phyloP scores from a whole-genome alignment of 1,139 yeast genomes.

The Torulaspora pretoriensis region DNA sequence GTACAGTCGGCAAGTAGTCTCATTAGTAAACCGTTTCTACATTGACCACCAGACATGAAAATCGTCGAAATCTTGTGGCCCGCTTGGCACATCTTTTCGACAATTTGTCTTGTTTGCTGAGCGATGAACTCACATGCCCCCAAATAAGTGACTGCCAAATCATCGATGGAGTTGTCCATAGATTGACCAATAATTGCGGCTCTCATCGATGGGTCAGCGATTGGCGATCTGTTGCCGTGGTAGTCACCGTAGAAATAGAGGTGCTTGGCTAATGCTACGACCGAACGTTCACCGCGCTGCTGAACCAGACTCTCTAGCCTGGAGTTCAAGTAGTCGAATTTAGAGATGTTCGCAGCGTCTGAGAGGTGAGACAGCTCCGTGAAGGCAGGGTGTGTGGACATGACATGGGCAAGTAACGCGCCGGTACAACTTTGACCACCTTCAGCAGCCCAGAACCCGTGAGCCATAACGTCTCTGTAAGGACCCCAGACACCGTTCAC shows the following conservation, averaged over 20 bases:
- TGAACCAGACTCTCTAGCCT: slow-evolving; percentile 64
- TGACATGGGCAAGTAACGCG: slow-evolving; percentile 84
- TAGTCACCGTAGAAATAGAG: slow-evolving; percentile 91
- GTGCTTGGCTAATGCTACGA: slow-evolving; percentile 77
- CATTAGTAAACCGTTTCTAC: slow-evolving; percentile 85
- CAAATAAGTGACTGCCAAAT: slow-evolving; percentile 77
- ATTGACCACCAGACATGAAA: slow-evolving; percentile 95
- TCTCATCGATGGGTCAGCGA: slow-evolving; percentile 89
- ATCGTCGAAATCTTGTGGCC: slow-evolving; percentile 77
- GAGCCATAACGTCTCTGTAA: slow-evolving; percentile 84
- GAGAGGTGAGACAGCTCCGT: slow-evolving; percentile 61
- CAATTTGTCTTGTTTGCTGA: slow-evolving; percentile 93
- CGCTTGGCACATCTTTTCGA: slow-evolving; percentile 71
- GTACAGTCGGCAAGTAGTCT: slow-evolving; percentile 89
- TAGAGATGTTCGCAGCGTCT: slow-evolving; percentile 61
- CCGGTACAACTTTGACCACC: slow-evolving; percentile 99
- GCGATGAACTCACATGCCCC: slow-evolving; percentile 97
- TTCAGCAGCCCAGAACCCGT: slow-evolving; percentile 93
- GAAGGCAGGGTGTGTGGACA: slow-evolving; percentile 85
- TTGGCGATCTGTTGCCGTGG: slow-evolving; percentile 95
- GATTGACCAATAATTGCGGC: slow-evolving; percentile 92
- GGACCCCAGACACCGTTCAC: slow-evolving; percentile 99
- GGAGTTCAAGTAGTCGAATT: slow-evolving; percentile 78
- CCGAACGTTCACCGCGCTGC: slow-evolving; percentile 57
- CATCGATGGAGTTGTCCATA: slow-evolving; percentile 82